phyloP scores from a whole-genome alignment of 1,284 basidiomycete genomes.

The Ustilago bromivora region DNA sequence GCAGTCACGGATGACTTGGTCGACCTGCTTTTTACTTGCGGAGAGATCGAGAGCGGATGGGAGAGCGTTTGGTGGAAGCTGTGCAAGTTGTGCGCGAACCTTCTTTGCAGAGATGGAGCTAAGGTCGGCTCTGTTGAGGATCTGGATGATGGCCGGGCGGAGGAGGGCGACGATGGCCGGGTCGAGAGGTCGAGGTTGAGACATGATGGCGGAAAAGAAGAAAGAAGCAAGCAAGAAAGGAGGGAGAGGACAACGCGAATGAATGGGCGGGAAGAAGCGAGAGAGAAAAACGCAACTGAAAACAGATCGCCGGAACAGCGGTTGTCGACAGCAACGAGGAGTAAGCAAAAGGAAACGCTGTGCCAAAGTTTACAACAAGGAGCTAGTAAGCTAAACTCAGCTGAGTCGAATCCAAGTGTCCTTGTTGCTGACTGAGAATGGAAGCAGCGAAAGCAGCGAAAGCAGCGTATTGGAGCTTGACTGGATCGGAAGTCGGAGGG shows the following conservation, averaged over 20 bases:
- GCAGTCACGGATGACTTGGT: conserved; percentile 61
- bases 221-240: background rate
- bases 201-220: conserved; percentile 29
- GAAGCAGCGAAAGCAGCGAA: conserved; percentile 2
- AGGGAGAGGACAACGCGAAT: background rate
- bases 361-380: background rate
- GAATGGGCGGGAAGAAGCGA: conserved; percentile 5
- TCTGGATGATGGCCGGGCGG: conserved; percentile 59
- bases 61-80: conserved; percentile 50
- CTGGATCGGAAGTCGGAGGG: too few species aligned
- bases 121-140: conserved; percentile 64
- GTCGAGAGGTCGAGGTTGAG: conserved; percentile 42
- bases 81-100: conserved; percentile 56
- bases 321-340: background rate
- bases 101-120: conserved; percentile 62
- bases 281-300: background rate
- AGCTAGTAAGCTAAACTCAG: background rate
- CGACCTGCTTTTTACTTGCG: conserved; percentile 62
- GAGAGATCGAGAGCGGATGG: conserved; percentile 54
- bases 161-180: conserved; percentile 47
- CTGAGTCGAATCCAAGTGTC: background rate
- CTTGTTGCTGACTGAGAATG: background rate
- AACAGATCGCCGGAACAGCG: background rate
- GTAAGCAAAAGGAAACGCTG: background rate
- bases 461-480: background rate